Evolutionary conservation across 2,329 filamentous ascomycete genomes (phyloP).

Genomic region (Lojkania enalia): DNA sequence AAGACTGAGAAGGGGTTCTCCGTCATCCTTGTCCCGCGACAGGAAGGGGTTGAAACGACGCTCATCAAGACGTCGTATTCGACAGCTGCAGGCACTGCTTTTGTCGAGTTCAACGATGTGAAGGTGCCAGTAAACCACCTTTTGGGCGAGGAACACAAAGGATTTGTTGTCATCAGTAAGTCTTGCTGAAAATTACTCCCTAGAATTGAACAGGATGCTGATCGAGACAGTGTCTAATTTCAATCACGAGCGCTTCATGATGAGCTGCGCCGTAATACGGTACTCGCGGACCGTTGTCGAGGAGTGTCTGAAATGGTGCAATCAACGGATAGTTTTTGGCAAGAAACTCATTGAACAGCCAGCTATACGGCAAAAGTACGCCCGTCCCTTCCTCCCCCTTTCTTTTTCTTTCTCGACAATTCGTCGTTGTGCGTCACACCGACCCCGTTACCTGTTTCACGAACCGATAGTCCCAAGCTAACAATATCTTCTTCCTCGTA

Average conservation of each 20-base stretch:
- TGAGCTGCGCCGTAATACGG: slow-evolving; percentile 68
- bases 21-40: slow-evolving; percentile 74
- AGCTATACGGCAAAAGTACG: slow-evolving; percentile 76
- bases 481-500: background rate
- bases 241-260: slow-evolving; percentile 82
- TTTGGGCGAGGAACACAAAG: slow-evolving; percentile 81
- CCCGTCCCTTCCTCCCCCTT: slow-evolving; percentile 9
- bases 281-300: slow-evolving; percentile 72
- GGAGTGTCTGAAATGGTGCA: slow-evolving; percentile 85
- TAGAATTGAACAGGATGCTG: background rate
- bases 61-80: slow-evolving; percentile 83
- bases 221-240: slow-evolving; percentile 68
- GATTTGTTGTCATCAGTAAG: slow-evolving; percentile 72
- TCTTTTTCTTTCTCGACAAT: no score
- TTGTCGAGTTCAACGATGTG: slow-evolving; percentile 82
- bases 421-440: background rate
- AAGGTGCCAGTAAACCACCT: slow-evolving; percentile 80
- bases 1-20: slow-evolving; percentile 78
- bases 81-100: slow-evolving; percentile 75
- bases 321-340: slow-evolving; percentile 82
- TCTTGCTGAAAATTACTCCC: background rate
- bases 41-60: slow-evolving; percentile 75
- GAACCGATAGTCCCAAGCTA: background rate
- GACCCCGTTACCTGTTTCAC: background rate
- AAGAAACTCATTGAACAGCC: slow-evolving; percentile 83